Percentiles rank a stretch among this genome's conserved stretches.
phyloP scores from a whole-genome alignment of 1,284 basidiomycete species.

The Ganoderma leucocontextum region DNA sequence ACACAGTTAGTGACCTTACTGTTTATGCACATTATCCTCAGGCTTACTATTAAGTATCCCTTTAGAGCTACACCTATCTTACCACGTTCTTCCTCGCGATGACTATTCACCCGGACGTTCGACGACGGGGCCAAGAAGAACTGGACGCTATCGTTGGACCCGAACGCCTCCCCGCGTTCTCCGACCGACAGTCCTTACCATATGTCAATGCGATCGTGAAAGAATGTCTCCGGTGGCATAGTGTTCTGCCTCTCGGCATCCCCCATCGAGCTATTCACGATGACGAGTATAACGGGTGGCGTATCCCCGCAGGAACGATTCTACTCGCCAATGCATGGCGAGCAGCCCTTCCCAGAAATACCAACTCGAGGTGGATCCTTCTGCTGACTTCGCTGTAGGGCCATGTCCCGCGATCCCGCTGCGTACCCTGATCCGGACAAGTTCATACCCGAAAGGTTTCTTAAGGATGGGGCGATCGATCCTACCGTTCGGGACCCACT shows the following conservation, averaged over 20 bases:
- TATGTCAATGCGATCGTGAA: background rate
- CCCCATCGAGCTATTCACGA: background rate
- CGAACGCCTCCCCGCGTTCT: conserved; percentile 1
- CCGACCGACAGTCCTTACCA: background rate
- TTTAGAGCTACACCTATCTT: background rate
- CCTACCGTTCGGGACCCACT: background rate
- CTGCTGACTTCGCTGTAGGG: background rate
- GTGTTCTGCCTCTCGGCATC: background rate
- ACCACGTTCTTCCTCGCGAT: conserved; percentile 1
- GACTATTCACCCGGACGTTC: background rate
- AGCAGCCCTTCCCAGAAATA: background rate
- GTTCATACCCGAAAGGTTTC: background rate
- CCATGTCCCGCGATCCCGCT: background rate
- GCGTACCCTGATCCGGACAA: background rate
- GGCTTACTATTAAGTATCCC: background rate
- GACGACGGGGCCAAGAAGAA: background rate
- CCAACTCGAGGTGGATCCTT: background rate
- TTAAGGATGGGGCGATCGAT: background rate
- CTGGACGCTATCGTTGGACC: background rate
- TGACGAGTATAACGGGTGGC: background rate
- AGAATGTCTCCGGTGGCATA: background rate
- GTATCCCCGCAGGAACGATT: background rate
- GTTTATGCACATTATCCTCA: background rate
- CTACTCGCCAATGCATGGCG: background rate
- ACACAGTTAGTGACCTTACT: background rate